phyloP scores from a whole-genome alignment of 2,329 filamentous ascomycete genomes.

The Balansia obtecta region DNA sequence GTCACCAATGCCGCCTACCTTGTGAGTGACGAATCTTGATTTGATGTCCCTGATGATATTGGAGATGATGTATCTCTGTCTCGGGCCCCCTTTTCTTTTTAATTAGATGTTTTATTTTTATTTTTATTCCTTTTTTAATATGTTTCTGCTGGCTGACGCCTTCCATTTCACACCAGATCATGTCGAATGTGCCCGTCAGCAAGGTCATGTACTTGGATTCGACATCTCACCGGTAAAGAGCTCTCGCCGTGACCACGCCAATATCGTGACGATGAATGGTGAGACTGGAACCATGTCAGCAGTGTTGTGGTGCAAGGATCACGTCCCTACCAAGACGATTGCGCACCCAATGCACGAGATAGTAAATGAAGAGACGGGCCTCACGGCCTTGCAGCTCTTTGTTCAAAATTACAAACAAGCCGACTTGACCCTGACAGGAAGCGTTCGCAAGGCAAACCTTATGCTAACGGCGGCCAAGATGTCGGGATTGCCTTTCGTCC shows the following conservation, averaged over 20 bases:
- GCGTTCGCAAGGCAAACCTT: constrained; percentile 81
- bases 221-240: constrained; percentile 84
- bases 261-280: constrained; percentile 65
- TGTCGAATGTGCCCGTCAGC: constrained; percentile 79
- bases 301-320: constrained; percentile 83
- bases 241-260: constrained; percentile 69
- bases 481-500: constrained; percentile 20
- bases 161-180: constrained; percentile 31
- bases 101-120: neutral
- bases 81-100: neutral
- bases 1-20: constrained; percentile 55
- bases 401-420: constrained; percentile 89
- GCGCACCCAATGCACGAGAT: constrained; percentile 71
- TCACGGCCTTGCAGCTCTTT: constrained; percentile 75
- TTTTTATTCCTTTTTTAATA: no score
- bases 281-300: constrained; percentile 79
- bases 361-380: constrained; percentile 50
- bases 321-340: constrained; percentile 57
- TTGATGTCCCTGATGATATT: neutral
- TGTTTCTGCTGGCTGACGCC: no score
- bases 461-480: constrained; percentile 52
- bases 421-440: constrained; percentile 79
- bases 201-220: constrained; percentile 75
- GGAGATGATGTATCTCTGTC: constrained; percentile 5
- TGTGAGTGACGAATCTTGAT: constrained; percentile 23